phyloP scores from a whole-genome alignment of 805 yeast species.

The Saccharomycopsis selenospora region DNA sequence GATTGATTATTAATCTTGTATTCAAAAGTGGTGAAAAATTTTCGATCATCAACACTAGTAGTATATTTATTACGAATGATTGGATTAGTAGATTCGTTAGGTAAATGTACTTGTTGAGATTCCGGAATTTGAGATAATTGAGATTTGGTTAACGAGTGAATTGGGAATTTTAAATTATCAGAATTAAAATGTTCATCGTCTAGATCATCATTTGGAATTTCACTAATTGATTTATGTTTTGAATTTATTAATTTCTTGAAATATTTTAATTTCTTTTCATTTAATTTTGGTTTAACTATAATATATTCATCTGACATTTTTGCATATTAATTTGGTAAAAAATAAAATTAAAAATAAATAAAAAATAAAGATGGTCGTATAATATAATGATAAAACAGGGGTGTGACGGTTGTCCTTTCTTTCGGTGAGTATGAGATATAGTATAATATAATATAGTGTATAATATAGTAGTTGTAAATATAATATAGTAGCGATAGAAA shows the following conservation, averaged over 20 bases:
- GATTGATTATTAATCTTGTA: slow-evolving; percentile 61
- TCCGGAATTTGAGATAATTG: slow-evolving; percentile 7
- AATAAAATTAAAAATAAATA: neutral
- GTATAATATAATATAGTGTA: neutral
- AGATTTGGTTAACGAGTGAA: slow-evolving; percentile 11
- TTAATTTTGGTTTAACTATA: slow-evolving; percentile 16
- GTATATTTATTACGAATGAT: slow-evolving; percentile 47
- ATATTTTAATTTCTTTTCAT: slow-evolving; percentile 15
- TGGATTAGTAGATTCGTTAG: slow-evolving; percentile 20
- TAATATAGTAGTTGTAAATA: neutral
- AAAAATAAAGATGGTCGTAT: neutral
- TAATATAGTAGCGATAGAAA: slow-evolving; percentile 38
- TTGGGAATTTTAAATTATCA: slow-evolving; percentile 13
- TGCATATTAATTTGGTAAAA: neutral
- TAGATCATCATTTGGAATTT: slow-evolving; percentile 10
- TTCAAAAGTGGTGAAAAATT: slow-evolving; percentile 63
- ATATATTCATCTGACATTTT: slow-evolving; percentile 6
- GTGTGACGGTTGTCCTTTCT: neutral
- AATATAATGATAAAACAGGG: neutral
- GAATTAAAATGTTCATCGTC: slow-evolving; percentile 14
- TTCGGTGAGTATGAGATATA: neutral
- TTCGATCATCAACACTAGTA: slow-evolving; percentile 66
- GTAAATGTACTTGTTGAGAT: slow-evolving; percentile 8
- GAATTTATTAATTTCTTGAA: slow-evolving; percentile 7
- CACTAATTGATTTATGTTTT: neutral